Evolutionary conservation across 2,329 filamentous ascomycete species (phyloP), one percentile per base, ranked within the genome.

Genomic region (Lecanoromycetidae sp.): DNA sequence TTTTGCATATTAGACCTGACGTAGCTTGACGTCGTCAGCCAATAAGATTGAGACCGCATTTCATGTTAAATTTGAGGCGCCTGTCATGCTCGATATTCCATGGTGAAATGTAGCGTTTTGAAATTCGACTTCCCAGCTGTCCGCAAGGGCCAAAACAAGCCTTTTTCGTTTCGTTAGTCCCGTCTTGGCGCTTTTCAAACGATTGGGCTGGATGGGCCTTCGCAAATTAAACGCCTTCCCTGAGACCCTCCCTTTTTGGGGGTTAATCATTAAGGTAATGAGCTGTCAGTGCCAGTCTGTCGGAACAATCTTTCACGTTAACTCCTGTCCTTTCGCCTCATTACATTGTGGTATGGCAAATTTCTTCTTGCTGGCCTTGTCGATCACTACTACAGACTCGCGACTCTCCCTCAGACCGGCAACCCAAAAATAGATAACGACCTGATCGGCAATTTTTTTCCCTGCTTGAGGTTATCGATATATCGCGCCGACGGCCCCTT

Each of bases 201-300:
- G 37, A 40, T 40, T 40, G 35, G 35, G 35, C 33, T 38, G 35
- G 35, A 7, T 38, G n/a, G 13, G 25, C 17, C 37, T 33, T 7
- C 29, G 13, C n/a, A 25, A 25, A 40, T 40, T 40, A 27, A 25
- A 40, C 37, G 37, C 37, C 23, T 40, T 40, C 37, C 29, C n/a
- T n/a, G n/a, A n/a, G n/a, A n/a, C n/a, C n/a, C n/a, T n/a, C n/a
- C 37, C 37, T 40, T 40, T 39, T 40, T 26, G 37, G 37, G 37
- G 37, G 12, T 13, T 23, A 17, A n/a, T 23, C 37, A 26, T n/a
- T n/a, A n/a, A n/a, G n/a, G n/a, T 15, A 25, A 40, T 40, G 37
- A 27, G 37, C 37, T 40, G 37, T 40, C n/a, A n/a, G n/a, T n/a
- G n/a, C n/a, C n/a, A n/a, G n/a, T n/a, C n/a, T n/a, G n/a, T n/a